A percentile compares a stretch with the other conserved stretches of the same genome.
Evolutionary conservation across 306 rosid species (phyloP).

Genomic region (Datisca glomerata): DNA sequence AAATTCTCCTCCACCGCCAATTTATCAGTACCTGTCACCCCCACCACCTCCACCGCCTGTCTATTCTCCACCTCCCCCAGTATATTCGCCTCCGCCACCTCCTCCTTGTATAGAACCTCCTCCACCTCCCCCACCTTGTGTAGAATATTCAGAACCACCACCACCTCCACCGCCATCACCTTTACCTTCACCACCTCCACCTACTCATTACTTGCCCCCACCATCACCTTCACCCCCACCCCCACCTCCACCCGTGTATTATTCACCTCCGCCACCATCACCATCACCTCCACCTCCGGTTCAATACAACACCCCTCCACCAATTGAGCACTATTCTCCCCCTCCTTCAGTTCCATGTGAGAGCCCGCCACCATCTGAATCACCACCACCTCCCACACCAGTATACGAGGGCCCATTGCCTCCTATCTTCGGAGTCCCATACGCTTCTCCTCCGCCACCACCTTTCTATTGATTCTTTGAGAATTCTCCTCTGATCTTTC

Average conservation of each 20-base stretch:
- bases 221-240: conserved; percentile 25
- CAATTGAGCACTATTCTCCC: no score
- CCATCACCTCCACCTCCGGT: conserved; percentile 18
- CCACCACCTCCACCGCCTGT: conserved; percentile 33
- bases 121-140: conserved; percentile 39
- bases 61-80: conserved; percentile 21
- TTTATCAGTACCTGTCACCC: conserved; percentile 45
- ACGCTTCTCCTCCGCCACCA: conserved; percentile 95
- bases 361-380: conserved; percentile 10
- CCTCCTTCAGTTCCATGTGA: conserved; percentile 13
- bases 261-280: no score
- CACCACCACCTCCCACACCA: conserved; percentile 49
- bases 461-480: conserved; percentile 95
- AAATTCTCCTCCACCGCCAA: conserved; percentile 59
- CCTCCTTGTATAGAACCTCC: conserved; percentile 26
- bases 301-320: conserved; percentile 24
- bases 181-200: conserved; percentile 34
- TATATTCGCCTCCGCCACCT: conserved; percentile 25
- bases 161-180: no score
- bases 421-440: conserved; percentile 64
- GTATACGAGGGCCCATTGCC: conserved; percentile 95
- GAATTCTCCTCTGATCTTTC: conserved; percentile 56
- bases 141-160: conserved; percentile 18
- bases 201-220: conserved; percentile 15
- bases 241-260: conserved; percentile 23